Evolutionary conservation across 345 rosid genomes (phyloP), one percentile per base, ranked within the genome.

Genomic region (Orychophragmus violaceus): DNA sequence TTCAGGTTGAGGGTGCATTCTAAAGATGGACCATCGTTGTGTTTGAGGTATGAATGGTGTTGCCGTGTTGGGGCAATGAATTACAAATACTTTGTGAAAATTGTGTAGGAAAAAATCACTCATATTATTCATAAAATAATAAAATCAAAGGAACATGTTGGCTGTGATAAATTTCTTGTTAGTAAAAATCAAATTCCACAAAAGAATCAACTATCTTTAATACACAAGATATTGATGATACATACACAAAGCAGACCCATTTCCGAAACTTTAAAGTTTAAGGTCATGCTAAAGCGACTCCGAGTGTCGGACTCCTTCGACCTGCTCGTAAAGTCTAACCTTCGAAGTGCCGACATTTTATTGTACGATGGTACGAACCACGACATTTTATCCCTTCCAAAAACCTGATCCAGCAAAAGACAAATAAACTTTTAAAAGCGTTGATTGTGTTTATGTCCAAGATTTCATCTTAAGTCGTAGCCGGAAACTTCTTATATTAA

Each of bases 281-380:
- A 46, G 19, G 49, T 74, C 62, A 66, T 25, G 59, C 66, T 68
- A 77, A 16, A 69, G 67, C 4, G 76, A 70, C 65, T 78, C 80
- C 27, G n/a, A n/a, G n/a, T n/a, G n/a, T n/a, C n/a, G n/a, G 75
- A 70, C 42, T 81, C 83, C 59, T 83, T 83, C 0, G 76, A 78
- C 69, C 83, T 78, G 27, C 74, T 71, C 2, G 87, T 85, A 60
- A 73, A 87, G 59, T 89, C 86, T 3, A 85, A 65, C 18, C 90
- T 81, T 19, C 72, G 72, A 59, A 83, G 82, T 5, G 68, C 80
- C 0, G 82, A 80, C 78, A 83, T 60, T 70, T 78, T 69, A 67
- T 28, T 81, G 67, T 87, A 87, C 17, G 79, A 73, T 13, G 96
- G 90, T 45, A 89, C 42, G 36, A 85, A 78, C 93, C 96, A 89